Evolutionary conservation across 306 rosid genomes (phyloP).

Genomic region (Castanea crenata): DNA sequence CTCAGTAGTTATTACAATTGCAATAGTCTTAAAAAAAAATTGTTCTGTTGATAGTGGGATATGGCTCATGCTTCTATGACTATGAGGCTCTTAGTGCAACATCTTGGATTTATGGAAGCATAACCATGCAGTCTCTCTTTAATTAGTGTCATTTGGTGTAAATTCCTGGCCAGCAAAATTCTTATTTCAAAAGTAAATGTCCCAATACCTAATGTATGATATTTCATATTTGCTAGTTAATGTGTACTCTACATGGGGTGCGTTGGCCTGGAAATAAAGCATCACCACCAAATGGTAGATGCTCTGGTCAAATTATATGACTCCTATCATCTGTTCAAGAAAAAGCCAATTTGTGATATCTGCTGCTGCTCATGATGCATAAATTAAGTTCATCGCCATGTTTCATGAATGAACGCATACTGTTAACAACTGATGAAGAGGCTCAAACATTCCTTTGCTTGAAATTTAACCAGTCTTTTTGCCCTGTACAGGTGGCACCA

Average conservation of each 20-base stretch:
- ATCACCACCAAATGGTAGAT: not conserved
- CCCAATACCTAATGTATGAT: too few relatives aligned
- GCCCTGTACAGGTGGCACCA: slow-evolving; percentile 44
- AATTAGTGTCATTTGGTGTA: too few relatives aligned
- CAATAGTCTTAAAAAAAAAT: not conserved
- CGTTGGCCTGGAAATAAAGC: not conserved
- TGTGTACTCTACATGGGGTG: not conserved
- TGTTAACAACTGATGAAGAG: not conserved
- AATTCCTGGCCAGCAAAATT: too few relatives aligned
- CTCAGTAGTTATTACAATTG: not conserved
- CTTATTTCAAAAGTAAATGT: too few relatives aligned
- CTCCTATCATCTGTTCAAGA: too few relatives aligned
- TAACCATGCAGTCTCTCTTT: not conserved
- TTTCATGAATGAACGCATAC: not conserved
- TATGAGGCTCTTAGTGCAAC: not conserved
- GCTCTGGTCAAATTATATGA: too few relatives aligned
- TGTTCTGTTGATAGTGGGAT: not conserved
- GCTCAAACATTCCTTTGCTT: not conserved
- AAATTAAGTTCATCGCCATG: not conserved
- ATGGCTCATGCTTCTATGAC: not conserved
- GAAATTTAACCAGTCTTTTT: not conserved
- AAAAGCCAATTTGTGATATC: not conserved
- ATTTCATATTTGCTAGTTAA: not conserved
- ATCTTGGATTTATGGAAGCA: not conserved
- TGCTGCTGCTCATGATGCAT: not conserved